A percentile compares a stretch with the other conserved stretches of the same genome.
phyloP scores from a whole-genome alignment of 75 land plant genomes.

The Pseudotsuga menziesii region DNA sequence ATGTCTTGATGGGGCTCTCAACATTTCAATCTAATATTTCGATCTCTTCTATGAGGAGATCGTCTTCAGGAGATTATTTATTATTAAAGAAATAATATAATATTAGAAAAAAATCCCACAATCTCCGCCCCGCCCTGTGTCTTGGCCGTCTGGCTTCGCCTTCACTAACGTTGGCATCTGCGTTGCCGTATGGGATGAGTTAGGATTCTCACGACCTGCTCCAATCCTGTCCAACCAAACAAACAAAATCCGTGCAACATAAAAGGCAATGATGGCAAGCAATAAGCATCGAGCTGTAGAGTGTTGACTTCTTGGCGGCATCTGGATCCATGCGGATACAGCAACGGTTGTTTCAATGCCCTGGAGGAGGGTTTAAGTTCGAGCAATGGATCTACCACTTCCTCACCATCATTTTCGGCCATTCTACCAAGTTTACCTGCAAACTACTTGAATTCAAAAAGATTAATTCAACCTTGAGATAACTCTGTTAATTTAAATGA shows the following conservation, averaged over 20 bases:
- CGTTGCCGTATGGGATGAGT: conserved; percentile 2
- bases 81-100: too few relatives aligned
- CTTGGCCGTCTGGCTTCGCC: conserved; percentile 1
- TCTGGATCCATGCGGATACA: conserved; percentile 75
- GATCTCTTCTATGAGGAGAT: too few relatives aligned
- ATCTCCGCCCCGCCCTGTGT: conserved; percentile 3
- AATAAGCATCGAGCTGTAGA: too few relatives aligned
- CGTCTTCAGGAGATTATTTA: too few relatives aligned
- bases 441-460: neutral
- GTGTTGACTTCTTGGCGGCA: conserved; percentile 48
- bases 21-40: too few relatives aligned
- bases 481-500: neutral
- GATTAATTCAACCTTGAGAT: too few relatives aligned
- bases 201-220: neutral
- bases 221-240: neutral
- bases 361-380: conserved; percentile 57
- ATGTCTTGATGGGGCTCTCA: too few relatives aligned
- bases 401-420: conserved; percentile 80
- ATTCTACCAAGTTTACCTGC: conserved; percentile 79
- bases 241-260: neutral
- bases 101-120: neutral
- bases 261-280: too few relatives aligned
- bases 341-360: conserved; percentile 53
- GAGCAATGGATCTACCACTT: conserved; percentile 57
- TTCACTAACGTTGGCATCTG: neutral